These are phyloP conservation scores for Hyaloscypha finlandica DNA, from an alignment of 495 filamentous ascomycete species.

Conservation along the genomic window DNA sequence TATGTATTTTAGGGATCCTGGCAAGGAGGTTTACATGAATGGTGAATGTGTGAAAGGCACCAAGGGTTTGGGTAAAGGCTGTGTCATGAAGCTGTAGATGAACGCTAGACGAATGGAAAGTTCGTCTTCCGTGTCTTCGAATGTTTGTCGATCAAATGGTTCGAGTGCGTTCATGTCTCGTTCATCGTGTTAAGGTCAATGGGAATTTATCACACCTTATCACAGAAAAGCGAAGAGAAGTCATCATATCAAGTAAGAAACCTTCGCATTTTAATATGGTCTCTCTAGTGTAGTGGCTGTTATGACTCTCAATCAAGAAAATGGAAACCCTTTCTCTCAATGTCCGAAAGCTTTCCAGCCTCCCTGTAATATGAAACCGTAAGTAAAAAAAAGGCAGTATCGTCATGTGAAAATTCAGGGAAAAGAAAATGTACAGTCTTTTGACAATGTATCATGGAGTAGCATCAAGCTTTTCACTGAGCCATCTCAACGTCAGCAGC, in stretches of 20 bases:
- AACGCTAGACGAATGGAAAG: background rate
- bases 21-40: background rate
- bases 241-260: background rate
- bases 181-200: background rate
- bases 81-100: background rate
- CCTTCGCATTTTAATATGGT: background rate
- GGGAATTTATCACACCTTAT: background rate
- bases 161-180: background rate
- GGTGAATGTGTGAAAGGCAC: background rate
- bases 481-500: slow-evolving; percentile 16
- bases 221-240: background rate
- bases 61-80: background rate
- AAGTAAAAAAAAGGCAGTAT: background rate
- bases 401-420: background rate
- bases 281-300: background rate
- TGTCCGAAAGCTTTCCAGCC: background rate
- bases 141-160: background rate
- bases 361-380: background rate
- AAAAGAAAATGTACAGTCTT: background rate
- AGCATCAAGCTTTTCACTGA: background rate
- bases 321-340: background rate
- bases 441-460: background rate
- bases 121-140: background rate
- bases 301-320: too few relatives aligned
- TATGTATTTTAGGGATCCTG: background rate